Evolutionary conservation across 768 basidiomycete genomes (phyloP), one percentile per base, ranked within the genome.

Genomic region (Lactarius hengduanensis): DNA sequence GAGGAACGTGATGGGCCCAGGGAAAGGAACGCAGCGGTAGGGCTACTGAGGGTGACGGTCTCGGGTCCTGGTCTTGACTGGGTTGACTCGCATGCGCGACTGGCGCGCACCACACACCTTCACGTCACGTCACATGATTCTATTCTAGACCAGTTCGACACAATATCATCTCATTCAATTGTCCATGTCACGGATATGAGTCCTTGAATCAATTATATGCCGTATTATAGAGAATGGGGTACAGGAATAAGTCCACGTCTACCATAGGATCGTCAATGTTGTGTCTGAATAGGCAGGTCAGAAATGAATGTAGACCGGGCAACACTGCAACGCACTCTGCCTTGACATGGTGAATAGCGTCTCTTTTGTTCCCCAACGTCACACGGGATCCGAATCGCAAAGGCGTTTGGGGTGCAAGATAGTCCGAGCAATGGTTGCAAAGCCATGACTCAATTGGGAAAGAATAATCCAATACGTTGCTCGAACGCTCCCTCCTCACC

Each of bases 341-440:
- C 41, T 40, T 62, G 15, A 67, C 34, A 41, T 67, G 66, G 0
- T 13, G 20, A 26, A 59, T 28, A 9, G 40, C 58, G 4, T 22
- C 57, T 57, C 9, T 20, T 43, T 11, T 43, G 22, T 5, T 18
- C 30, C 61, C 65, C 6, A n/a, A 3, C 18, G 3, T 11, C 13
- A 28, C 3, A 41, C 4, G 1, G 7, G 22, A 38, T 54, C 58
- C 63, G 30, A 64, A 43, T 10, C 22, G 38, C 16, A 16, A 1
- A 7, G 45, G 43, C 16, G 6, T 4, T 36, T 7, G 11, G 40
- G 57, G 66, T 11, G 53, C 41, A 16, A 59, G 57, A 59, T 59
- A 56, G 34, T 60, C 58, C 11, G 50, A 38, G 9, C 66, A 67
- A 45, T 63, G 66, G 40, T 67, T 67, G 58, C 66, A 67, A 60